These are phyloP conservation scores for Skeletonema potamos DNA, from an alignment of 108 stramenopile species.

Conservation along the genomic window DNA sequence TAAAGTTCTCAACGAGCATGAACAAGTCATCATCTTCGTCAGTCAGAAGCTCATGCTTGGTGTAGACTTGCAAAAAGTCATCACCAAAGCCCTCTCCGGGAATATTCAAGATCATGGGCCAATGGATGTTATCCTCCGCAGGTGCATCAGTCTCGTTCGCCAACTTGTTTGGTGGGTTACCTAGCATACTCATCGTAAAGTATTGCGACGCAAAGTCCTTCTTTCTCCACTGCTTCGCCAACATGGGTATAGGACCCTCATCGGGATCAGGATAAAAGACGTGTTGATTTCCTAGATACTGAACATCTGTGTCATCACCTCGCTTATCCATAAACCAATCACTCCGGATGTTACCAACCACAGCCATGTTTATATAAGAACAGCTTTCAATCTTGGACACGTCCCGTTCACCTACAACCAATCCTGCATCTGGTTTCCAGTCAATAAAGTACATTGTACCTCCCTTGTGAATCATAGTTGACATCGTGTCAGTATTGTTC, in stretches of 20 bases:
- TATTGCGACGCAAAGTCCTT: constrained; percentile 58
- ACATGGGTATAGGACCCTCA: constrained; percentile 14
- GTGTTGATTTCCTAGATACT: constrained; percentile 57
- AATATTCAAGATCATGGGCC: constrained; percentile 49
- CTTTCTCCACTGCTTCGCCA: constrained; percentile 62
- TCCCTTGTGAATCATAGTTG: constrained; percentile 55
- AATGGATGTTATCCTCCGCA: constrained; percentile 27
- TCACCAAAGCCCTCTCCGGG: constrained; percentile 60
- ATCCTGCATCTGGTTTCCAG: constrained; percentile 31
- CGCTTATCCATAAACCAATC: constrained; percentile 54
- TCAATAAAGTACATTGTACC: constrained; percentile 49
- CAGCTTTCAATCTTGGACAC: constrained; percentile 42
- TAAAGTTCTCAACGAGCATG: constrained; percentile 13
- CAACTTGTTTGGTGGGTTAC: constrained; percentile 27
- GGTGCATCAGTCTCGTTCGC: constrained; percentile 17
- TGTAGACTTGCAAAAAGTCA: constrained; percentile 29
- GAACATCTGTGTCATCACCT: constrained; percentile 50
- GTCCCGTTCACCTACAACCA: constrained; percentile 41
- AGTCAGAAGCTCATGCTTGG: background rate
- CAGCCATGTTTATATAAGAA: constrained; percentile 25
- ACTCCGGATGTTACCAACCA: constrained; percentile 53
- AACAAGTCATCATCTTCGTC: background rate
- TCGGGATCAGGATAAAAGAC: constrained; percentile 34
- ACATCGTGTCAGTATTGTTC: constrained; percentile 38
- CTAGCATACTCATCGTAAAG: constrained; percentile 48